Conservation (phyloP, 2,329 filamentous ascomycete species). For the Talaromyces marneffei region DNA sequence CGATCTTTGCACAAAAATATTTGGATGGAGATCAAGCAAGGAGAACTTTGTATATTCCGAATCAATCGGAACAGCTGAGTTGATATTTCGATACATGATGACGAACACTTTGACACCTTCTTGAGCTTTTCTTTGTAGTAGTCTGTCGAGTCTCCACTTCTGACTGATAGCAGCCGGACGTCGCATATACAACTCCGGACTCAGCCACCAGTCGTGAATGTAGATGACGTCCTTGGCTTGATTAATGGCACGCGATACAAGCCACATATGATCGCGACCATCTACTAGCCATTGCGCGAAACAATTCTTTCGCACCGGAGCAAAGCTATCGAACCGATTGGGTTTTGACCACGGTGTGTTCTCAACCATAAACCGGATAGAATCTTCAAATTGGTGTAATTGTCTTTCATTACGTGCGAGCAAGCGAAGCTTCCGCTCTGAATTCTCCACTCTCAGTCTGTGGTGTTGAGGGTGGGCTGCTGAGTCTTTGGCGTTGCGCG, state of each 20-base stretch:
- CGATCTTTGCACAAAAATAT: conserved; percentile 91
- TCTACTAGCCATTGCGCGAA: conserved; percentile 97
- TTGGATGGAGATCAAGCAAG: conserved; percentile 87
- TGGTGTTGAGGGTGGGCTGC: conserved; percentile 67
- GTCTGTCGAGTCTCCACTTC: conserved; percentile 90
- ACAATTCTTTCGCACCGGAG: conserved; percentile 76
- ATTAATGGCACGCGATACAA: conserved; percentile 90
- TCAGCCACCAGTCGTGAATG: conserved; percentile 99
- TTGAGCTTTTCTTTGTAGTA: conserved; percentile 86
- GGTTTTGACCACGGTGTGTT: conserved; percentile 75
- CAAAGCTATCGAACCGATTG: conserved; percentile 90
- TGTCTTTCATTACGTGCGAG: conserved; percentile 87
- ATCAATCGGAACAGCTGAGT: conserved; percentile 94
- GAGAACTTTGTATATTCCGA: conserved; percentile 98
- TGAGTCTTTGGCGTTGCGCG: conserved; percentile 59
- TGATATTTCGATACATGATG: conserved; percentile 96
- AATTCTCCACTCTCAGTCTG: conserved; percentile 79
- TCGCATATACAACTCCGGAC: conserved; percentile 90
- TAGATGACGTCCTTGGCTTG: conserved; percentile 98
- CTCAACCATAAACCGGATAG: conserved; percentile 76
- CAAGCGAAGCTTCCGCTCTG: conserved; percentile 85
- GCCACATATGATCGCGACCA: conserved; percentile 98
- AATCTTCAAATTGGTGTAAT: conserved; percentile 87
- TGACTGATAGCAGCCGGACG: conserved; percentile 92
- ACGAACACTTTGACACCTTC: conserved; percentile 97